phyloP scores from a whole-genome alignment of 768 basidiomycete genomes.

The Pulveroboletus frians region DNA sequence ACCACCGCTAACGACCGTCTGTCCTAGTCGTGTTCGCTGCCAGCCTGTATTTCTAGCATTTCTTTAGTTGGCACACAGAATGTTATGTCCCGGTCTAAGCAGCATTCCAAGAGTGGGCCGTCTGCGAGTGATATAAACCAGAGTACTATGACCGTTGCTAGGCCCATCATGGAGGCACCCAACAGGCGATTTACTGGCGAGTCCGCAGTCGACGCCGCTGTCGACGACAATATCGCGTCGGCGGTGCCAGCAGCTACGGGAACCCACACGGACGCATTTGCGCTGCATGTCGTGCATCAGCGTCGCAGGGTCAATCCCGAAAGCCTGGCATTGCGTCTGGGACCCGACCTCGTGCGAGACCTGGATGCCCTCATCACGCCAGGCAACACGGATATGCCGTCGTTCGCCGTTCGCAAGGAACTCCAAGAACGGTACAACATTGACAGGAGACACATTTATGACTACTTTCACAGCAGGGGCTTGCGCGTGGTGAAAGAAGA shows the following conservation, averaged over 20 bases:
- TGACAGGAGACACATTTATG: constrained; percentile 71
- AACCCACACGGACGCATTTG: constrained; percentile 1
- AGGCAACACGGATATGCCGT: constrained; percentile 70
- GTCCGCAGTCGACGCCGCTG: neutral
- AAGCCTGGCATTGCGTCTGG: constrained; percentile 60
- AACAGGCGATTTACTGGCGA: neutral
- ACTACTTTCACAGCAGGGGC: constrained; percentile 67
- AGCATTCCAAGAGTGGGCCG: constrained; percentile 18
- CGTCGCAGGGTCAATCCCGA: constrained; percentile 60
- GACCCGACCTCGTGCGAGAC: constrained; percentile 62
- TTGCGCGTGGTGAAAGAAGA: constrained; percentile 63
- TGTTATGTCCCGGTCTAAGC: neutral
- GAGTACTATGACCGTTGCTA: neutral
- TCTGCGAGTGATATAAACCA: constrained; percentile 15
- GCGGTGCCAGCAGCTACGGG: constrained; percentile 10
- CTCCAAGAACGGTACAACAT: constrained; percentile 67
- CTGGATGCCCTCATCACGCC: constrained; percentile 67
- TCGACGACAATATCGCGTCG: neutral
- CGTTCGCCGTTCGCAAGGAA: constrained; percentile 62
- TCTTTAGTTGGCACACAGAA: neutral
- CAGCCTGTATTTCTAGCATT: constrained; percentile 71
- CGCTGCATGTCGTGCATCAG: constrained; percentile 18
- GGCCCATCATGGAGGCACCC: constrained; percentile 12
- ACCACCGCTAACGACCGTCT: constrained; percentile 7
- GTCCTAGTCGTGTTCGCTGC: constrained; percentile 76